These are phyloP conservation scores for Coemansia sp. DNA, from an alignment of 371 early-diverging fungal species.

Conservation along the genomic window DNA sequence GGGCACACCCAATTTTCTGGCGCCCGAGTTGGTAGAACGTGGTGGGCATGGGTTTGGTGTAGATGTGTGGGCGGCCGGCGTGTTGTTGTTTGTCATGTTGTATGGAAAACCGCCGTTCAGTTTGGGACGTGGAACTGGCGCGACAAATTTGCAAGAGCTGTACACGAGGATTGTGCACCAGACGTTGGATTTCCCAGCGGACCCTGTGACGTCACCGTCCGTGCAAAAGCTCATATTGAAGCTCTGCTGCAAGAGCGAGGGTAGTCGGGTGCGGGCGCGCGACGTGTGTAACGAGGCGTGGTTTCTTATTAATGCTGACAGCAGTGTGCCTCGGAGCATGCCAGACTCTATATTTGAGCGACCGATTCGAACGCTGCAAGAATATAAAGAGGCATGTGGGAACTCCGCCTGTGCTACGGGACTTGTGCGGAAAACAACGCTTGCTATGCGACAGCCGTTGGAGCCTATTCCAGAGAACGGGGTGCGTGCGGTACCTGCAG, in stretches of 20 bases:
- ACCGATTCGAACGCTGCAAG: slow-evolving; percentile 39
- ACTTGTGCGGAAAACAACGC: not conserved
- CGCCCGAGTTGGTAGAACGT: slow-evolving; percentile 95
- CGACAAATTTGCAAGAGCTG: slow-evolving; percentile 24
- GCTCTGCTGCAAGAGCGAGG: slow-evolving; percentile 70
- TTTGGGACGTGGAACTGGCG: slow-evolving; percentile 8
- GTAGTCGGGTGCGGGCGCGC: slow-evolving; percentile 18
- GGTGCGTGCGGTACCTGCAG: slow-evolving; percentile 4
- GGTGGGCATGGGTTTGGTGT: slow-evolving; percentile 95
- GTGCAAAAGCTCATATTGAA: slow-evolving; percentile 77
- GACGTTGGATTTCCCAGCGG: slow-evolving; percentile 77
- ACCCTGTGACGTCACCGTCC: slow-evolving; percentile 64
- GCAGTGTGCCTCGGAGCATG: slow-evolving; percentile 20
- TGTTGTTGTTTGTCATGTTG: slow-evolving; percentile 92
- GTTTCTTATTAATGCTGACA: slow-evolving; percentile 23
- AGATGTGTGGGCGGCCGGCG: slow-evolving; percentile 98
- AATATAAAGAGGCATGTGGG: slow-evolving; percentile 15
- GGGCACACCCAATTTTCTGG: slow-evolving; percentile 99
- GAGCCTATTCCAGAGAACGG: slow-evolving; percentile 40
- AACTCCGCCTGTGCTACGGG: not conserved
- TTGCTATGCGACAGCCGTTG: slow-evolving; percentile 23
- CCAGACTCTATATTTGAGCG: slow-evolving; percentile 36
- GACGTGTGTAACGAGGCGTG: slow-evolving; percentile 30
- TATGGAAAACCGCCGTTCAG: slow-evolving; percentile 97
- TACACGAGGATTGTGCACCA: slow-evolving; percentile 71